Evolutionary conservation across 257 asterid genomes (phyloP).

Genomic region (Agastache rugosa): DNA sequence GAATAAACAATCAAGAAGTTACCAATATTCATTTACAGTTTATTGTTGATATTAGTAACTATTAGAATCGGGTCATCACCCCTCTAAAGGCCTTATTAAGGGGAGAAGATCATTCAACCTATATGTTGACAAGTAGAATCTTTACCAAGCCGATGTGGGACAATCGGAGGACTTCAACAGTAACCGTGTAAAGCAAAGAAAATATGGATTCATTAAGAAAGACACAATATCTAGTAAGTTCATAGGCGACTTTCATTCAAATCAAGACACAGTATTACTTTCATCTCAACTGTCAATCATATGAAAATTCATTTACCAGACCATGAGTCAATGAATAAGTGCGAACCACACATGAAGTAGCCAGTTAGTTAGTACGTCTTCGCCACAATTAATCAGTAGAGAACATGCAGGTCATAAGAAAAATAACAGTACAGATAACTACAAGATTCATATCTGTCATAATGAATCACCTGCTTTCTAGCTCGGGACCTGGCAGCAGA

Average conservation of each 20-base stretch:
- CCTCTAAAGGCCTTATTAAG: too few relatives aligned
- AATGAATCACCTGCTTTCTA: conserved; percentile 80
- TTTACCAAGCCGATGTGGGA: too few relatives aligned
- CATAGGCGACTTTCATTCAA: conserved; percentile 18
- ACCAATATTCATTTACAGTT: background rate
- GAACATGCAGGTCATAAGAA: conserved; percentile 6
- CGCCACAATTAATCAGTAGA: background rate
- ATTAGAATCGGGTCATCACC: too few relatives aligned
- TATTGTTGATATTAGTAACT: background rate
- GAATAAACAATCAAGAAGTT: conserved; percentile 5
- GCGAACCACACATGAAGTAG: conserved; percentile 6
- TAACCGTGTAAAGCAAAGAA: conserved; percentile 6
- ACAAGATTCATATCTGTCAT: conserved; percentile 12
- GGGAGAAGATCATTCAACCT: too few relatives aligned
- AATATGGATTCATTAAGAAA: conserved; percentile 17
- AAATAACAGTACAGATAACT: background rate
- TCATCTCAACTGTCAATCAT: conserved; percentile 5
- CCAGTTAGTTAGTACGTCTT: background rate
- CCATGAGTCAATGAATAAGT: conserved; percentile 19
- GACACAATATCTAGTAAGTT: background rate
- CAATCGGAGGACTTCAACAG: too few relatives aligned
- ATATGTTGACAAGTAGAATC: too few relatives aligned
- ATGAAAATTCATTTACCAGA: conserved; percentile 13
- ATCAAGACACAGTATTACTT: conserved; percentile 19
- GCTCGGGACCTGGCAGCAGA: conserved; percentile 76